Evolutionary conservation across 176 grass and related monocot genomes (phyloP), one percentile per base, ranked within the genome.

Genomic region (Lolium perenne): DNA sequence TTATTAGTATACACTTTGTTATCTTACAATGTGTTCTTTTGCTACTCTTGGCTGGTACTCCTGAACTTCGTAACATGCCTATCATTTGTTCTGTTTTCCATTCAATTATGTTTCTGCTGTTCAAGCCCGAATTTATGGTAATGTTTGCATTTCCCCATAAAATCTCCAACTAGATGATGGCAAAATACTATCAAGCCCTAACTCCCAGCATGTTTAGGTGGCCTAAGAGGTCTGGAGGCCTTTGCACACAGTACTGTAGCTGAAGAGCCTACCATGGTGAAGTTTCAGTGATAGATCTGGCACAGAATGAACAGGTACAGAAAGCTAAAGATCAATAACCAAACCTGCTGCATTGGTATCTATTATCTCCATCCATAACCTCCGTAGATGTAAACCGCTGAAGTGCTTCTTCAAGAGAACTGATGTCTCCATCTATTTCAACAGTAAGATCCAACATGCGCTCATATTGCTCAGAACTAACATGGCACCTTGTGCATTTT

Each of bases 281-380:
- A 77, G 41, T 87, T 45, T 63, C 54, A 81, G 18, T 71, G 32
- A 41, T 20, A 85, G 1, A 17, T 49, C 11, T 38, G 32, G 41
- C 5, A 65, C 8, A 74, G 9, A 1, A 56, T 60, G 10, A 82
- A 47, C n/a, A 78, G 2, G 15, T 69, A 20, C 12, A 49, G 20
- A 62, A 80, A 69, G n/a, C 41, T 83, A 64, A 78, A 72, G 23
- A 75, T 53, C 48, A 66, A 74, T 59, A 57, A 56, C 40, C 84
- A 58, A 50, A 99, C 97, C 92, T 97, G 84, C 56, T 82, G 72
- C 97, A 99, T 40, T 97, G 79, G 78, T 99, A 99, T 76, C 78
- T 99, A 86, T 99, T 97, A 56, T 97, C 87, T 88, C 94, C 97
- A 89, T 97, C 97, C 88, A 99, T 91, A 80, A 97, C 63, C 89